Conservation (phyloP, 179 eudicot genomes). For the Dionaea muscipula region DNA sequence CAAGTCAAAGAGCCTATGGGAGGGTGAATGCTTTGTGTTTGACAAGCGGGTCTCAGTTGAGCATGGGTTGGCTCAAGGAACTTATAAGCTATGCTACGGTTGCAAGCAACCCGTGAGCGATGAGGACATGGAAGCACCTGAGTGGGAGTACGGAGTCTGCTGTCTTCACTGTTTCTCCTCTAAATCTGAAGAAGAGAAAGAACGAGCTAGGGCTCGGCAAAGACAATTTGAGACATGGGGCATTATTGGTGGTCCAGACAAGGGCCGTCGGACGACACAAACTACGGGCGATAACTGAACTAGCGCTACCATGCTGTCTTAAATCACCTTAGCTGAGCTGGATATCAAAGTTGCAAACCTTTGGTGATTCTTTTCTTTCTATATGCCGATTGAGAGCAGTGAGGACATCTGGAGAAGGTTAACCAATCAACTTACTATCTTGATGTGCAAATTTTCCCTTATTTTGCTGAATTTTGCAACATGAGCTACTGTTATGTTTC, state of each 20-base stretch:
- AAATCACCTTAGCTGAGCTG: no score
- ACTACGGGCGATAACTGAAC: constrained; percentile 2
- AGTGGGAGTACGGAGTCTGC: constrained; percentile 62
- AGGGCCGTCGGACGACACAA: constrained; percentile 60
- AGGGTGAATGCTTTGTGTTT: constrained; percentile 95
- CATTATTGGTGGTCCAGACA: constrained; percentile 84
- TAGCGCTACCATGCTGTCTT: no score
- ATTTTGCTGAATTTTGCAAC: no score
- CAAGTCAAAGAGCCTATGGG: constrained; percentile 66
- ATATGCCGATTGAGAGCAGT: no score
- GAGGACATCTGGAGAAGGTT: no score
- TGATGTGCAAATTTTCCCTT: no score
- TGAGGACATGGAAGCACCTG: constrained; percentile 84
- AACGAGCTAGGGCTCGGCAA: constrained; percentile 93
- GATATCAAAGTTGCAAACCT: no score
- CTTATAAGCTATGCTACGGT: constrained; percentile 88
- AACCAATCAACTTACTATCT: no score
- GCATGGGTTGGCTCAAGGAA: constrained; percentile 78
- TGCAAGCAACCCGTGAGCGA: constrained; percentile 96
- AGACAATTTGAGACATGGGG: constrained; percentile 80
- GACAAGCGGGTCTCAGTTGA: constrained; percentile 96
- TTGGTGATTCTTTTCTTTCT: no score
- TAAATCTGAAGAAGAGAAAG: constrained; percentile 86
- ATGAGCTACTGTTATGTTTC: no score
- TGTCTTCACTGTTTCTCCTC: constrained; percentile 71